Conservation (phyloP, 768 basidiomycete species). For the Boletus pseudo-olivaceus region DNA sequence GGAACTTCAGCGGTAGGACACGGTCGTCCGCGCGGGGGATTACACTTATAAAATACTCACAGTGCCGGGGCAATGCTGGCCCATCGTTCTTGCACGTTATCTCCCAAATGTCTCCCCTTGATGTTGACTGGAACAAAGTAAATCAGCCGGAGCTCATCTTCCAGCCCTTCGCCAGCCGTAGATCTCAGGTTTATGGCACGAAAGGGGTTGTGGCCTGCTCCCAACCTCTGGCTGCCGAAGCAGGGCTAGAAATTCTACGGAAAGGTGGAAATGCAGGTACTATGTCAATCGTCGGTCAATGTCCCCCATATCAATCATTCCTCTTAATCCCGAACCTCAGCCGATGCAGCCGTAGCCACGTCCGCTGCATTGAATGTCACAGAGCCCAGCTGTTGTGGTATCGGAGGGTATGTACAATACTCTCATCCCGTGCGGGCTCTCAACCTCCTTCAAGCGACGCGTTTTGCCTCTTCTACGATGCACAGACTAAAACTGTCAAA, state of each 20-base stretch:
- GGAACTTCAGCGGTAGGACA: background rate
- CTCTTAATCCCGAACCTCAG: slow-evolving; percentile 34
- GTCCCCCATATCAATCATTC: background rate
- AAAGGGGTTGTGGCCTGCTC: slow-evolving; percentile 87
- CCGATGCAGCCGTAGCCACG: slow-evolving; percentile 92
- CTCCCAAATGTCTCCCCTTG: slow-evolving; percentile 26
- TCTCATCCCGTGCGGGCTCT: slow-evolving; percentile 8
- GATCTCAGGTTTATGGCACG: slow-evolving; percentile 82
- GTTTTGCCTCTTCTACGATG: slow-evolving; percentile 92
- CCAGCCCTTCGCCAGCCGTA: slow-evolving; percentile 73
- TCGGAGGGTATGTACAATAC: slow-evolving; percentile 65
- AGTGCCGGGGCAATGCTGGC: background rate
- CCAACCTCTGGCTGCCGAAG: slow-evolving; percentile 89
- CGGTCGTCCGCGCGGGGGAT: slow-evolving; percentile 7
- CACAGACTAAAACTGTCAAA: slow-evolving; percentile 73
- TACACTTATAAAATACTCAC: background rate
- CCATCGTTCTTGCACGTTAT: background rate
- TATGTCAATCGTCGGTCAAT: slow-evolving; percentile 13
- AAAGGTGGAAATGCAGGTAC: slow-evolving; percentile 95
- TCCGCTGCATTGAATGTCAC: slow-evolving; percentile 92
- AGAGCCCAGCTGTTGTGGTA: slow-evolving; percentile 86
- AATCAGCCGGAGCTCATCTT: slow-evolving; percentile 63
- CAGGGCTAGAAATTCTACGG: slow-evolving; percentile 86
- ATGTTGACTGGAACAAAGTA: slow-evolving; percentile 58
- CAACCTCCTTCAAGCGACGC: slow-evolving; percentile 55